A percentile compares a stretch with the other conserved stretches of the same genome.
phyloP scores from a whole-genome alignment of 2,329 filamentous ascomycete genomes.

The Camptophora hylomeconis region DNA sequence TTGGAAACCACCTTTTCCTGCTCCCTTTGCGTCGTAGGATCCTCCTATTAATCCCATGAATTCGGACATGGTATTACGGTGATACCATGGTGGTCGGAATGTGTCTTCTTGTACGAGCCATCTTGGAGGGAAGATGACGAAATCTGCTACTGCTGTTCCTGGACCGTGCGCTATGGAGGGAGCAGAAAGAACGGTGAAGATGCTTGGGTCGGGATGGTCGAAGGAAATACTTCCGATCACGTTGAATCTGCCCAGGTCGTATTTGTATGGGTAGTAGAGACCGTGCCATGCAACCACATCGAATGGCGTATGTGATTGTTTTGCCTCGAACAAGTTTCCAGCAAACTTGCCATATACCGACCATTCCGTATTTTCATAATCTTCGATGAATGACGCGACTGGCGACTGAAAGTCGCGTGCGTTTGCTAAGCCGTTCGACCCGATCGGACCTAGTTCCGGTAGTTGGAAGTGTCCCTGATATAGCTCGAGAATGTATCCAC shows the following conservation, averaged over 20 bases:
- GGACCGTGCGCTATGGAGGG: constrained; percentile 37
- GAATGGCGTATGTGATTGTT: constrained; percentile 59
- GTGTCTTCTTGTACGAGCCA: constrained; percentile 51
- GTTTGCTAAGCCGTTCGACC: constrained; percentile 63
- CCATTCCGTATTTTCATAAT: constrained; percentile 35
- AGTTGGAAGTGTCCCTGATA: constrained; percentile 61
- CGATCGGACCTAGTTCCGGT: constrained; percentile 61
- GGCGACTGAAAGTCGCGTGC: constrained; percentile 63
- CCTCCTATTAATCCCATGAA: constrained; percentile 54
- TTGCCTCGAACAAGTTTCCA: constrained; percentile 51
- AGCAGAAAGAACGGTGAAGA: constrained; percentile 56
- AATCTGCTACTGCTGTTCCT: constrained; percentile 52
- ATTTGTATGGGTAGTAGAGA: constrained; percentile 70
- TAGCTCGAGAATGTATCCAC: constrained; percentile 64
- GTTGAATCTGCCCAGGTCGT: constrained; percentile 66
- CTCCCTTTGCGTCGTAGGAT: constrained; percentile 47
- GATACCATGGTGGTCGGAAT: constrained; percentile 50
- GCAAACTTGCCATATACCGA: constrained; percentile 53
- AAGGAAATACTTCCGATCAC: constrained; percentile 59
- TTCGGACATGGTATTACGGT: constrained; percentile 53
- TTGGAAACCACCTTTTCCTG: constrained; percentile 40
- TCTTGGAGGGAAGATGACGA: constrained; percentile 52
- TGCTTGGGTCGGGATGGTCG: constrained; percentile 67
- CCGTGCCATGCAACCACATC: constrained; percentile 74
- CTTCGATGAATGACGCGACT: constrained; percentile 54